These are phyloP conservation scores for Podaxis sp. DNA, from an alignment of 768 basidiomycete species.

Conservation along the genomic window DNA sequence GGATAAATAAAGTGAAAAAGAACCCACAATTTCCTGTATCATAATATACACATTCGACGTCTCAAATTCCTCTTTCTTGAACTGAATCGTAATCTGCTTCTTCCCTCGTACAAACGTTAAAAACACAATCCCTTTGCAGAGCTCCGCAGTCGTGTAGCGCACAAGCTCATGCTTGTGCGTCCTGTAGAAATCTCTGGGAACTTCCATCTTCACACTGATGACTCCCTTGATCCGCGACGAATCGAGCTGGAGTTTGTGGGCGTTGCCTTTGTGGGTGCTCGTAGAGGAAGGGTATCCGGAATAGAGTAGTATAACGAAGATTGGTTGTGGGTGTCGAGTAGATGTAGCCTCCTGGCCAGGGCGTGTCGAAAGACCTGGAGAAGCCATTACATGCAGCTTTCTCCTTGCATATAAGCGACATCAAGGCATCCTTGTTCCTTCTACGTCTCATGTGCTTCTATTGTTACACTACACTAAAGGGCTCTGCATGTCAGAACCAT, in stretches of 20 bases:
- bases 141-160: neutral
- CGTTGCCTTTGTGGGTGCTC: neutral
- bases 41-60: neutral
- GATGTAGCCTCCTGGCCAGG: no score
- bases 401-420: no score
- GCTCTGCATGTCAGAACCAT: no score
- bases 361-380: no score
- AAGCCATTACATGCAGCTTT: no score
- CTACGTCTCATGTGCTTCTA: no score
- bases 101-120: neutral
- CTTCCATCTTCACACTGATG: neutral
- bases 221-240: neutral
- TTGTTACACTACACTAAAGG: no score
- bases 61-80: neutral
- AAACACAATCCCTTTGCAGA: neutral
- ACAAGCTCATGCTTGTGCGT: neutral
- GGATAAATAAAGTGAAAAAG: neutral
- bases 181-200: neutral
- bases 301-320: neutral
- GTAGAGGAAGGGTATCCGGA: no score
- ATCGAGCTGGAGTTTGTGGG: neutral
- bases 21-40: conserved; percentile 1
- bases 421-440: no score
- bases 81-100: neutral
- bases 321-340: neutral